phyloP scores from a whole-genome alignment of 306 rosid species.

The Ormosia semicastrata region DNA sequence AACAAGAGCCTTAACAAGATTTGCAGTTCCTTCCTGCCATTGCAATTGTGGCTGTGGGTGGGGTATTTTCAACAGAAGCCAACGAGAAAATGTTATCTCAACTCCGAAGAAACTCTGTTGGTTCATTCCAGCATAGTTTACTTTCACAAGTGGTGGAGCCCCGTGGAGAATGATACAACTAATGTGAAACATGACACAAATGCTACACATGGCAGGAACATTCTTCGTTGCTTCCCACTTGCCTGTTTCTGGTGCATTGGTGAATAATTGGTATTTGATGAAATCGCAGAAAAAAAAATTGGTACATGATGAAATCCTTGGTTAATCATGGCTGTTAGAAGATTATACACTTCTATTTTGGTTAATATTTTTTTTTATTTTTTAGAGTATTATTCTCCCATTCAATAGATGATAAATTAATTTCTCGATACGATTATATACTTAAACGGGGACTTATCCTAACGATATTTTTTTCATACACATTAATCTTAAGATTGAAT shows the following conservation, averaged over 20 bases:
- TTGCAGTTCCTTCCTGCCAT: background rate
- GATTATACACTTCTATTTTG: no score
- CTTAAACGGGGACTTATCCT: no score
- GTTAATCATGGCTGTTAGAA: background rate
- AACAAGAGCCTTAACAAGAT: no score
- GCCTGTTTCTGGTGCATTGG: conserved; percentile 10
- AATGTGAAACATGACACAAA: conserved; percentile 15
- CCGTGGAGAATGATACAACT: conserved; percentile 1
- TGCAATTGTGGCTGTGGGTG: background rate
- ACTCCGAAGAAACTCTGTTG: background rate
- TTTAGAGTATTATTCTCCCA: no score
- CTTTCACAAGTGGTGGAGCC: conserved; percentile 20
- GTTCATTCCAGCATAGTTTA: background rate
- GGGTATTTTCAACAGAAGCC: background rate
- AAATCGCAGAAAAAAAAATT: background rate
- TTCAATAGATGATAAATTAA: no score
- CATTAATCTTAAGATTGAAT: no score
- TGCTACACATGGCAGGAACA: conserved; percentile 30
- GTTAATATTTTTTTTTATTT: no score
- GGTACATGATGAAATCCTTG: background rate
- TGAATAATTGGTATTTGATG: conserved; percentile 10
- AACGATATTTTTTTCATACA: no score
- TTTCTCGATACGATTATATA: no score
- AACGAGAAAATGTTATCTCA: background rate
- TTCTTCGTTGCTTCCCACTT: conserved; percentile 43